Evolutionary conservation across 108 stramenopile genomes (phyloP), one percentile per base, ranked within the genome.

Genomic region (Licmophora abbreviata): DNA sequence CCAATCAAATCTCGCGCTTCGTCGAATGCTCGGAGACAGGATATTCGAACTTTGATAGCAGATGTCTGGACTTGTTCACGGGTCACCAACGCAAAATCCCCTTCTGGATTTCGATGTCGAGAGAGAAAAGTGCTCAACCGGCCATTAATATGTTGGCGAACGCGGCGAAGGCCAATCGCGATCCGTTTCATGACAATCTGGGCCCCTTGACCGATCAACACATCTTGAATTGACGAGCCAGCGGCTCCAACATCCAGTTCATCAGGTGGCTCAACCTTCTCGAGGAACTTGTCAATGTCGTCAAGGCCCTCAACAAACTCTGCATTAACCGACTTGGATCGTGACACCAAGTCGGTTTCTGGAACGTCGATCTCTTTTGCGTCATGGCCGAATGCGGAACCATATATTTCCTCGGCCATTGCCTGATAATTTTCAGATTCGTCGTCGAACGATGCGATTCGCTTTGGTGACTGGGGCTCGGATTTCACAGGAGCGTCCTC

Each of bases 301-400:
- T 90, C 88, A 11, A 90, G 66, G 5, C 84, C 88, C 31, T 80
- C 73, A 0, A 90, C 82, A 57, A 90, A 85, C 41, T 90, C 72
- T 12, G 66, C 55, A 51, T 78, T 78, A 34, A 71, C 76, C n/a
- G 22, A 24, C 33, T 50, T 50, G 15, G 28, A n/a, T n/a, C n/a
- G n/a, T n/a, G n/a, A n/a, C n/a, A n/a, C n/a, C n/a, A n/a, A n/a
- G n/a, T n/a, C n/a, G n/a, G n/a, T n/a, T n/a, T n/a, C n/a, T n/a
- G n/a, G n/a, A n/a, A n/a, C n/a, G n/a, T n/a, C n/a, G n/a, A n/a
- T n/a, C n/a, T n/a, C n/a, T n/a, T n/a, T n/a, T n/a, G n/a, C n/a
- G n/a, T n/a, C n/a, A n/a, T n/a, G n/a, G n/a, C n/a, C n/a, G n/a
- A n/a, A n/a, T n/a, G n/a, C n/a, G n/a, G n/a, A n/a, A n/a, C n/a